Evolutionary conservation across 2,329 filamentous ascomycete species (phyloP), one percentile per base, ranked within the genome.

Genomic region (Teratosphaeria zuluensis): DNA sequence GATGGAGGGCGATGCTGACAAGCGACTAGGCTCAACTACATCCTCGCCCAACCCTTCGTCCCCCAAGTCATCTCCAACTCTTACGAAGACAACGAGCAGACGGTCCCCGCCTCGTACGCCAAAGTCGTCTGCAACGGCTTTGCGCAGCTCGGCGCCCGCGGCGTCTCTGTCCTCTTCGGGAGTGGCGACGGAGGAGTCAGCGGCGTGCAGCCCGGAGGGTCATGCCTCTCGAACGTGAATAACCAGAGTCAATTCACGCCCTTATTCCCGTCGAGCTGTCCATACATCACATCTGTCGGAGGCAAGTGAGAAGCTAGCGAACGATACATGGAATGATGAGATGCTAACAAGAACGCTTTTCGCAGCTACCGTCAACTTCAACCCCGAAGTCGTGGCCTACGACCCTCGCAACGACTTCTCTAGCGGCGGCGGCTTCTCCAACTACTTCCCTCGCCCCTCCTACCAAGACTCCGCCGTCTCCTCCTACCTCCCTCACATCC

Each of bases 11-110:
- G 24, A 28, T 28, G 24, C 24, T 28, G 24, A 28, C 24, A 28
- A 28, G 4, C 24, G 24, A 28, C 24, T 3, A 48, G 42, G 42
- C 42, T 88, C 7, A 77, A 81, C 58, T 82, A 83, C 69, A 69
- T 87, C 1, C 77, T 86, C 0, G 71, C 73, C 1, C 78, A 85
- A 21, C 65, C 72, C 0, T 69, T 81, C 19, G 75, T 89, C 1
- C 85, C 86, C 0, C 79, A 83, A 53, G 81, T 84, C 16, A 80
- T 89, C 66, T 81, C 78, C 56, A 84, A 82, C 12, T 87, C 84
- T 0, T 89, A 89, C 68, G 85, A 84, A 54, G 84, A 88, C 61
- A 79, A 83, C 56, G 86, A 89, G 71, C 81, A 87, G 68, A 80
- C 78, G 3, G 75, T 89, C 0, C 85, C 86, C 0, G 66, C 74